These are phyloP conservation scores for Penicillium sp. DNA, from an alignment of 2,329 filamentous ascomycete species.

Conservation along the genomic window DNA sequence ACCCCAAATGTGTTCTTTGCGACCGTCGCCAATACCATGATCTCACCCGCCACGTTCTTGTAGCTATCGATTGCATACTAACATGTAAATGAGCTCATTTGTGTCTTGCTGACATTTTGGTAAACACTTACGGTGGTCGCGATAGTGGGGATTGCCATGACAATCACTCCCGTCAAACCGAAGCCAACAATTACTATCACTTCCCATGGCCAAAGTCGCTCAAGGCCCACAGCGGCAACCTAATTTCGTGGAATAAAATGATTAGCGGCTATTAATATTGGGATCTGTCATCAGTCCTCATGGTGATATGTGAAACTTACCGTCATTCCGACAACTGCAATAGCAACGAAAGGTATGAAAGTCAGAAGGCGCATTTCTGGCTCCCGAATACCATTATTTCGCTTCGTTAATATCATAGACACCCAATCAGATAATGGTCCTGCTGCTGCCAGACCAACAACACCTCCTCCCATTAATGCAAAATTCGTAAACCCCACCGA, in stretches of 20 bases:
- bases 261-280: rapidly evolving
- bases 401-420: neutral
- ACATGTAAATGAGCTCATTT: no score
- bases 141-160: neutral
- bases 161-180: neutral
- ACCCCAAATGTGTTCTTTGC: neutral
- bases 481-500: neutral
- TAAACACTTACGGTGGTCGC: neutral
- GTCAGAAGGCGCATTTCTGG: neutral
- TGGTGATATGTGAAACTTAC: neutral
- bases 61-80: neutral
- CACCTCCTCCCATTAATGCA: neutral
- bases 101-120: no score
- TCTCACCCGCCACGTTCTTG: neutral
- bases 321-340: neutral
- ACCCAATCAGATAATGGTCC: neutral
- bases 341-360: neutral
- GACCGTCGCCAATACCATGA: neutral
- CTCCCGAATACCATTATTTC: no score
- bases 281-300: no score
- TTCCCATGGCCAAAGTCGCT: neutral
- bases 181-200: neutral
- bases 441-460: neutral
- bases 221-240: neutral
- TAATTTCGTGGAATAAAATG: neutral